A percentile compares a stretch with the other conserved stretches of the same genome.
phyloP scores from a whole-genome alignment of 805 yeast genomes.

The Scheffersomyces stipitis region DNA sequence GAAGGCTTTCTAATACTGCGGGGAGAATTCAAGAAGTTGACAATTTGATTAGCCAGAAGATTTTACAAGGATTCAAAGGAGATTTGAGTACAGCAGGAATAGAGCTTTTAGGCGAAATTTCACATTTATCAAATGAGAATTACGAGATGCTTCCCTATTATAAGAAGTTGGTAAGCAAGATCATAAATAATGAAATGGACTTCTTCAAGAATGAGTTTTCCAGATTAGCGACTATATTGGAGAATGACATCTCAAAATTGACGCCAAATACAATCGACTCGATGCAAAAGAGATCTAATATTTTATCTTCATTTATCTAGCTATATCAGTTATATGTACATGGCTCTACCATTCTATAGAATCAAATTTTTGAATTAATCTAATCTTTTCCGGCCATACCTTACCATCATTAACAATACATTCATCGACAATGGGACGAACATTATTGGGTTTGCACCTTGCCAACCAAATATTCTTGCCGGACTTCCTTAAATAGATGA shows the following conservation, averaged over 20 bases:
- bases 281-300: slow-evolving; percentile 51
- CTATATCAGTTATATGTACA: background rate
- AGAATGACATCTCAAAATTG: slow-evolving; percentile 32
- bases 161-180: slow-evolving; percentile 44
- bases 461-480: slow-evolving; percentile 91
- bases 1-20: slow-evolving; percentile 29
- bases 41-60: slow-evolving; percentile 4
- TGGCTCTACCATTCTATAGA: slow-evolving; percentile 51
- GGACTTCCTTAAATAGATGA: slow-evolving; percentile 60
- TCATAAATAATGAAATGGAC: slow-evolving; percentile 43
- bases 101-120: slow-evolving; percentile 7
- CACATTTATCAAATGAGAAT: background rate
- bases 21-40: slow-evolving; percentile 30
- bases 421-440: slow-evolving; percentile 70
- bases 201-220: slow-evolving; percentile 46
- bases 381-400: slow-evolving; percentile 68
- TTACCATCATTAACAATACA: slow-evolving; percentile 66
- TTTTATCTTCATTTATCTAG: slow-evolving; percentile 28
- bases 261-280: slow-evolving; percentile 48
- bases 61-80: slow-evolving; percentile 18
- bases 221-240: slow-evolving; percentile 46
- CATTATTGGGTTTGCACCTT: slow-evolving; percentile 75
- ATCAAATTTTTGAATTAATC: slow-evolving; percentile 57
- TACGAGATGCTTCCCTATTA: slow-evolving; percentile 42
- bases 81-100: slow-evolving; percentile 11